Evolutionary conservation across 2,329 filamentous ascomycete genomes (phyloP).

Genomic region (Sporothrix curviconia): DNA sequence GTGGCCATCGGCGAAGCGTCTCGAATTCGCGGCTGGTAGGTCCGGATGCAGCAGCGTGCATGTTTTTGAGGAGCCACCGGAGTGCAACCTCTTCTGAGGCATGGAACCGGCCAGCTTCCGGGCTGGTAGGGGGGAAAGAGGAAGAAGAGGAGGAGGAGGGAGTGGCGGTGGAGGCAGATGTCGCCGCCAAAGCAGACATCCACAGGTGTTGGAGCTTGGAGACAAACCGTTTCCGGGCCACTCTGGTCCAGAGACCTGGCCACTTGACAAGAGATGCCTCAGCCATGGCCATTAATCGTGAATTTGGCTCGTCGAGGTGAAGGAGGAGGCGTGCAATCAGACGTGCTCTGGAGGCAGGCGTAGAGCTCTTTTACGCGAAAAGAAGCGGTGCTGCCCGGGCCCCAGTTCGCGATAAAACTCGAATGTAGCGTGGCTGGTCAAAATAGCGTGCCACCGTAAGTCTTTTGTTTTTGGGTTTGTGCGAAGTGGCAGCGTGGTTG

Average conservation of each 20-base stretch:
- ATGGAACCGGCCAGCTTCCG: constrained; percentile 40
- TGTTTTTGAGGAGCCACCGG: constrained; percentile 57
- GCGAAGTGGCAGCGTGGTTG: too few relatives aligned
- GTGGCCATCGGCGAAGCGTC: constrained; percentile 47
- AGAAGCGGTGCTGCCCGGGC: background rate
- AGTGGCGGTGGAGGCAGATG: constrained; percentile 28
- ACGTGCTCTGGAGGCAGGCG: background rate
- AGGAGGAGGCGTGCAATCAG: background rate
- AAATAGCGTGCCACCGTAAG: background rate
- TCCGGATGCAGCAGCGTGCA: constrained; percentile 41
- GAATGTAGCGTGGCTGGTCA: too few relatives aligned
- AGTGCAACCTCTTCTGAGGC: constrained; percentile 53
- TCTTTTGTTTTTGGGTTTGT: too few relatives aligned
- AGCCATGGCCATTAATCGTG: constrained; percentile 9
- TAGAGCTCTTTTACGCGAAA: background rate
- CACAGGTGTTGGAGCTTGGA: constrained; percentile 45
- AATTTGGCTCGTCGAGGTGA: background rate
- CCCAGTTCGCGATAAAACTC: background rate
- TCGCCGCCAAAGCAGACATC: constrained; percentile 40
- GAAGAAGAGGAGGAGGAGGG: too few relatives aligned
- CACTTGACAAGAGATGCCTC: constrained; percentile 38
- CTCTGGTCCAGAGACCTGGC: constrained; percentile 51
- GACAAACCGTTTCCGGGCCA: constrained; percentile 35
- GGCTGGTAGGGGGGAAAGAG: too few relatives aligned
- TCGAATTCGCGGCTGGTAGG: constrained; percentile 38